phyloP scores from a whole-genome alignment of 2,329 filamentous ascomycete species.

The Allantophomopsis lycopodina region DNA sequence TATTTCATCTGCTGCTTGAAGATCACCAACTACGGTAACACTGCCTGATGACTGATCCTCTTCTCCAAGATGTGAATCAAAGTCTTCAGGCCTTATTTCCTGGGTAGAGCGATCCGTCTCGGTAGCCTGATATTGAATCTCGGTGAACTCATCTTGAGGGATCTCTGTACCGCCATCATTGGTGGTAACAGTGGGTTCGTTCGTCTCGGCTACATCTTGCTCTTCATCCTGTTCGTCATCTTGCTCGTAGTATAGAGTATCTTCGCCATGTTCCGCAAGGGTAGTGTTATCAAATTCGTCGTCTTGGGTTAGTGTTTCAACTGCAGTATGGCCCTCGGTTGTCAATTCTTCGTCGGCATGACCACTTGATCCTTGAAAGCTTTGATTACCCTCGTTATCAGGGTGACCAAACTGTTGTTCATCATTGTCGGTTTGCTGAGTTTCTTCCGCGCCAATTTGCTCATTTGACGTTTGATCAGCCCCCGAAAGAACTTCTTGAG shows the following conservation, averaged over 20 bases:
- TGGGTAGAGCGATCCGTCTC: no score
- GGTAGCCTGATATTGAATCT: no score
- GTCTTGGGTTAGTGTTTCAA: neutral
- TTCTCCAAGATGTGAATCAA: neutral
- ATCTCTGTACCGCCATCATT: neutral
- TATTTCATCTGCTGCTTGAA: conserved; percentile 4
- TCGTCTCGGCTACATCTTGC: neutral
- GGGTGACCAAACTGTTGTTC: neutral
- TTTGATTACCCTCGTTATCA: conserved; percentile 8
- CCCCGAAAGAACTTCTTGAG: no score
- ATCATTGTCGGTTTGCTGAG: neutral
- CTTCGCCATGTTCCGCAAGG: neutral
- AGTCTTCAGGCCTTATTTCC: neutral
- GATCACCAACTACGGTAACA: conserved; percentile 3
- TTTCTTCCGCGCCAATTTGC: no score
- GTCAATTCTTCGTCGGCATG: conserved; percentile 7
- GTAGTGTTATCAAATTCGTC: no score
- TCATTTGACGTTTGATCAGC: no score
- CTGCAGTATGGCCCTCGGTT: conserved; percentile 9
- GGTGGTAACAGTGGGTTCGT: neutral
- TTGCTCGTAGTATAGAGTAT: neutral
- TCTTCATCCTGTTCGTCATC: neutral
- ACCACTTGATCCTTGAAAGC: conserved; percentile 8
- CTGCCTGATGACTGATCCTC: conserved; percentile 1
- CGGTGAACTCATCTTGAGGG: no score